Percentiles rank a stretch among this genome's conserved stretches.
phyloP scores from a whole-genome alignment of 1,284 basidiomycete species.

The Pascua sp. region DNA sequence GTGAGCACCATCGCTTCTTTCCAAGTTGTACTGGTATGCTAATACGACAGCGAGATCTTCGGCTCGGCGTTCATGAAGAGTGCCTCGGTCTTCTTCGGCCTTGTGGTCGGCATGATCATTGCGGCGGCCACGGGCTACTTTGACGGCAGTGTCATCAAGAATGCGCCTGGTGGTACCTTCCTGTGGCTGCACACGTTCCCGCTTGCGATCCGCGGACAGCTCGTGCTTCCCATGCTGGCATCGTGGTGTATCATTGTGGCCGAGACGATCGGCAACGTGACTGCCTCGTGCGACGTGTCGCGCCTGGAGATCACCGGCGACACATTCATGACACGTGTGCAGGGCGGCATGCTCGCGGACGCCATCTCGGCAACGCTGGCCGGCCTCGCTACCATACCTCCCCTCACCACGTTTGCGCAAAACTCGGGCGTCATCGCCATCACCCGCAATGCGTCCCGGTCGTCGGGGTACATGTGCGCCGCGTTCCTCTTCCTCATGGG shows the following conservation, averaged over 20 bases:
- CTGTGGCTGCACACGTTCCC: slow-evolving; percentile 32
- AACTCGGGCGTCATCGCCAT: slow-evolving; percentile 38
- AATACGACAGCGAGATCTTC: slow-evolving; percentile 25
- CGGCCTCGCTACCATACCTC: slow-evolving; percentile 31
- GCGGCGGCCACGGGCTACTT: slow-evolving; percentile 35
- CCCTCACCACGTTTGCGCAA: slow-evolving; percentile 37
- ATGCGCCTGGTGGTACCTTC: slow-evolving; percentile 29
- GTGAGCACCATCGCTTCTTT: neutral
- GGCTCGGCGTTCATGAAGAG: slow-evolving; percentile 39
- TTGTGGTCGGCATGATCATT: slow-evolving; percentile 31
- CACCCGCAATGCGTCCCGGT: slow-evolving; percentile 33
- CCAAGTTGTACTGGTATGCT: neutral
- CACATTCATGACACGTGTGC: slow-evolving; percentile 28
- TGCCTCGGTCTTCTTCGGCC: slow-evolving; percentile 35
- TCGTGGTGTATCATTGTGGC: slow-evolving; percentile 33
- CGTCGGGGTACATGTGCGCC: slow-evolving; percentile 35
- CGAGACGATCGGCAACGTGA: slow-evolving; percentile 35
- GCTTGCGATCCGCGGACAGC: slow-evolving; percentile 26
- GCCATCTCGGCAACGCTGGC: slow-evolving; percentile 29
- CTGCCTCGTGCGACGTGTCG: slow-evolving; percentile 28
- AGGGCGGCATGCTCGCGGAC: slow-evolving; percentile 38
- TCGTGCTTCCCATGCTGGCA: slow-evolving; percentile 34
- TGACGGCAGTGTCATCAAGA: slow-evolving; percentile 19
- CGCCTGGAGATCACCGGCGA: slow-evolving; percentile 23
- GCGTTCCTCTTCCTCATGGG: slow-evolving; percentile 35